Evolutionary conservation across 306 rosid species (phyloP).

Genomic region (Castanea mollissima): DNA sequence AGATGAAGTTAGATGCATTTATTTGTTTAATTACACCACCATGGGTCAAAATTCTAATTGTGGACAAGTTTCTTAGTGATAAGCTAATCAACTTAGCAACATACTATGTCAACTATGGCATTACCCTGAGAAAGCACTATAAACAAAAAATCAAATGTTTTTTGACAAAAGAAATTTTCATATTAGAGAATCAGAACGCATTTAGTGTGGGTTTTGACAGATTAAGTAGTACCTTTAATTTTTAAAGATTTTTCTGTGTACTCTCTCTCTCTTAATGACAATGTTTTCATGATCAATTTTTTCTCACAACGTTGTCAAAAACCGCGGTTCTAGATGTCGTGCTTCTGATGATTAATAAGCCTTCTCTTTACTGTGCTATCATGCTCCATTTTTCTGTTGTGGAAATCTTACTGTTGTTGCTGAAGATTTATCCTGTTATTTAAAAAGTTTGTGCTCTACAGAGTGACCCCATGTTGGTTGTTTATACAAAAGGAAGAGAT

Average conservation of each 20-base stretch:
- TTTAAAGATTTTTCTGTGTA: too few species aligned
- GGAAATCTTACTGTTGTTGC: slow-evolving; percentile 21
- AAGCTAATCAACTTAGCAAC: not conserved
- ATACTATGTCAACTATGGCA: not conserved
- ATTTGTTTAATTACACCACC: not conserved
- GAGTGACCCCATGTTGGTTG: slow-evolving; percentile 94
- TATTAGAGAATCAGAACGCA: not conserved
- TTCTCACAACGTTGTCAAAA: not conserved
- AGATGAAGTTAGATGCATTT: not conserved
- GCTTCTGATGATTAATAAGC: not conserved
- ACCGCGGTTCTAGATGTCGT: not conserved
- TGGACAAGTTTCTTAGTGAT: not conserved
- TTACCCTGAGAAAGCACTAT: not conserved
- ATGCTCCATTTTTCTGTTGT: slow-evolving; percentile 10
- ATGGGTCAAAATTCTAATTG: not conserved
- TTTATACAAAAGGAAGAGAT: slow-evolving; percentile 71
- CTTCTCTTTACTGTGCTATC: not conserved
- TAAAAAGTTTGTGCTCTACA: slow-evolving; percentile 33
- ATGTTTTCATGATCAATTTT: not conserved
- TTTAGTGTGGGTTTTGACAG: too few species aligned
- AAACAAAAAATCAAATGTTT: not conserved
- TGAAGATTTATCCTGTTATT: slow-evolving; percentile 10
- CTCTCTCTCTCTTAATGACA: not conserved
- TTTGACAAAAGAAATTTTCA: not conserved
- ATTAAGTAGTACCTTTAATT: too few species aligned